Percentiles rank a stretch among this genome's conserved stretches.
Evolutionary conservation across 805 yeast species (phyloP).

Genomic region (Kazachstania martiniae): DNA sequence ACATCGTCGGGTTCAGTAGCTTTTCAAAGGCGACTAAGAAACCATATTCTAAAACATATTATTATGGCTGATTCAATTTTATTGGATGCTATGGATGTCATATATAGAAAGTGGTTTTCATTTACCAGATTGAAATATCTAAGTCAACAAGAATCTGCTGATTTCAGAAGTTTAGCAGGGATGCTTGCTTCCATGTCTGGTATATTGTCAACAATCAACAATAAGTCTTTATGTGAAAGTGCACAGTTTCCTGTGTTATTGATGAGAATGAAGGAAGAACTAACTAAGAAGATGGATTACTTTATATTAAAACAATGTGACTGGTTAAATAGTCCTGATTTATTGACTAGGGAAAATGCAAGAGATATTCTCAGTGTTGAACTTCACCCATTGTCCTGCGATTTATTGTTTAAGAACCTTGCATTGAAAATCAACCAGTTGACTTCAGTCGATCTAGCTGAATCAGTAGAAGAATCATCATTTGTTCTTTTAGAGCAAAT

Average conservation of each 20-base stretch:
- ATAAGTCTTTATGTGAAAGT: slow-evolving; percentile 4
- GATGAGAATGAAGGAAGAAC: slow-evolving; percentile 19
- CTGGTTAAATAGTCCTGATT: slow-evolving; percentile 35
- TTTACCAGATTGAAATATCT: slow-evolving; percentile 11
- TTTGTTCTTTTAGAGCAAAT: slow-evolving; percentile 36
- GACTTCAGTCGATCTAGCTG: slow-evolving; percentile 7
- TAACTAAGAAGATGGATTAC: slow-evolving; percentile 29
- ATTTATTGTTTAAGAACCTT: slow-evolving; percentile 35
- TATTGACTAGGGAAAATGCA: slow-evolving; percentile 52
- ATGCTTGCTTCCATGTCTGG: slow-evolving; percentile 62
- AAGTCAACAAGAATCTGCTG: slow-evolving; percentile 29
- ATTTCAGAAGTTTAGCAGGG: slow-evolving; percentile 59
- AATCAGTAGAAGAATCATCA: slow-evolving; percentile 13
- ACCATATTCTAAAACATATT: slow-evolving; percentile 22
- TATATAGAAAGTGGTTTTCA: slow-evolving; percentile 28
- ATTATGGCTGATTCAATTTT: slow-evolving; percentile 17
- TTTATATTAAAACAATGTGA: slow-evolving; percentile 40
- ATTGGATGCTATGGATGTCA: slow-evolving; percentile 22
- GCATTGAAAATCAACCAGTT: slow-evolving; percentile 27
- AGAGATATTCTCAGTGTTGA: slow-evolving; percentile 58
- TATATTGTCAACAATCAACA: slow-evolving; percentile 34
- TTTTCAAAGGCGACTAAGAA: slow-evolving; percentile 53
- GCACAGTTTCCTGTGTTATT: slow-evolving; percentile 5
- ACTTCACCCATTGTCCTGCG: slow-evolving; percentile 44
- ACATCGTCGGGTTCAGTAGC: slow-evolving; percentile 66